phyloP scores from a whole-genome alignment of 2,329 filamentous ascomycete species.

The Paecilomyces fulvus region DNA sequence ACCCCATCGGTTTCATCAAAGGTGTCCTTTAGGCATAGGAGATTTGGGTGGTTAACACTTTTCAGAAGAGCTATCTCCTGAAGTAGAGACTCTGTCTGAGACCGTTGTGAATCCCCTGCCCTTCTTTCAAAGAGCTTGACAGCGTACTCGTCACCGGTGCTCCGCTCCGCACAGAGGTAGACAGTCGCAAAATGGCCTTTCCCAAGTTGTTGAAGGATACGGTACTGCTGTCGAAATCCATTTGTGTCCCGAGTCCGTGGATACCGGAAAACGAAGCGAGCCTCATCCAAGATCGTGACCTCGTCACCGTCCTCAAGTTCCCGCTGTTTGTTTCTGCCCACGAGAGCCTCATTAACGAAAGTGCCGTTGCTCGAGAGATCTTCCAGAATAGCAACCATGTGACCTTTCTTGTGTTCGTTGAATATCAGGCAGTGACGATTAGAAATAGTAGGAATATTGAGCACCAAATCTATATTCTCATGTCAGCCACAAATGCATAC shows the following conservation, averaged over 20 bases:
- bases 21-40: conserved; percentile 88
- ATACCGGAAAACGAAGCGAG: conserved; percentile 86
- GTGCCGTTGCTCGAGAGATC: conserved; percentile 95
- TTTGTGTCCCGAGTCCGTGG: conserved; percentile 66
- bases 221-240: conserved; percentile 79
- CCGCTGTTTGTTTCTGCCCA: conserved; percentile 85
- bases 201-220: conserved; percentile 72
- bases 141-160: conserved; percentile 71
- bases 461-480: conserved; percentile 53
- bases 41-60: conserved; percentile 90
- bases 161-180: conserved; percentile 81
- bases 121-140: conserved; percentile 93
- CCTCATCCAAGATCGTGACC: conserved; percentile 75
- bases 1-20: conserved; percentile 88
- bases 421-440: conserved; percentile 59
- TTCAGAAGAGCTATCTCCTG: conserved; percentile 96
- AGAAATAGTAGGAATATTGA: conserved; percentile 73
- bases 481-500: conserved; percentile 6
- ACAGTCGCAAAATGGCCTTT: conserved; percentile 95
- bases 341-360: conserved; percentile 83
- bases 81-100: conserved; percentile 77
- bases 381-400: conserved; percentile 66
- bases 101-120: conserved; percentile 69
- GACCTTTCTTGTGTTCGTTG: conserved; percentile 49
- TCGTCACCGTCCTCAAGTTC: conserved; percentile 87